Evolutionary conservation across 257 asterid genomes (phyloP), one percentile per base, ranked within the genome.

Genomic region (Gentiana dahurica): DNA sequence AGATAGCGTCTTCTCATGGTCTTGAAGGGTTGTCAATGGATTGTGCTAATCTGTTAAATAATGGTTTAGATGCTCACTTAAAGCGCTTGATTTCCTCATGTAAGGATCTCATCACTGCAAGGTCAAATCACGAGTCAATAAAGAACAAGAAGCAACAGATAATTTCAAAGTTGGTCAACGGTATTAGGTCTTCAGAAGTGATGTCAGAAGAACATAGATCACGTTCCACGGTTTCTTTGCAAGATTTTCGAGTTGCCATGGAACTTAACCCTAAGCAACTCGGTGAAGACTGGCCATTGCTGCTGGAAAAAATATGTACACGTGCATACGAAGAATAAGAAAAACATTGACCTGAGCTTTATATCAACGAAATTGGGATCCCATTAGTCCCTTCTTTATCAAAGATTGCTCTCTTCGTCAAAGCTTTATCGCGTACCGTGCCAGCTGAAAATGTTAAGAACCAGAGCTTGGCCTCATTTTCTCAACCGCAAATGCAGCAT

Each of bases 201-300:
- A 47, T 62, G 69, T 75, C 75, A 49, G 86, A 73, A 54, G 24
- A 24, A 1, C 84, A 71, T 67, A 75, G 67, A 58, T 46, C 69
- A 34, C 62, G 58, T 53, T 24, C 54, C 63, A 66, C 77, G 5
- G 73, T 81, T 51, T 79, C 94, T 0, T 73, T 86, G 83, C 86
- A 75, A 75, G 95, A 86, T 52, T 83, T 89, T 70, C 78, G 79
- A 68, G 94, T 78, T 66, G 84, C 95, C 54, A 83, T 89, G 97
- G 95, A 83, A 79, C 71, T 86, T 73, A 79, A 81, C 68, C 89
- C 93, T 46, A 74, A 47, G 73, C 89, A 79, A 73, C 93, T 89
- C 24, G 97, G 95, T 9, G 93, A 86, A 81, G 94, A 89, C 71
- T 89, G 94, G 97, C 86, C 97, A 24, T 71, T 81, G 76, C 79